Evolutionary conservation across 1,284 basidiomycete species (phyloP), one percentile per base, ranked within the genome.

Genomic region (Mrakiaceae sp.): DNA sequence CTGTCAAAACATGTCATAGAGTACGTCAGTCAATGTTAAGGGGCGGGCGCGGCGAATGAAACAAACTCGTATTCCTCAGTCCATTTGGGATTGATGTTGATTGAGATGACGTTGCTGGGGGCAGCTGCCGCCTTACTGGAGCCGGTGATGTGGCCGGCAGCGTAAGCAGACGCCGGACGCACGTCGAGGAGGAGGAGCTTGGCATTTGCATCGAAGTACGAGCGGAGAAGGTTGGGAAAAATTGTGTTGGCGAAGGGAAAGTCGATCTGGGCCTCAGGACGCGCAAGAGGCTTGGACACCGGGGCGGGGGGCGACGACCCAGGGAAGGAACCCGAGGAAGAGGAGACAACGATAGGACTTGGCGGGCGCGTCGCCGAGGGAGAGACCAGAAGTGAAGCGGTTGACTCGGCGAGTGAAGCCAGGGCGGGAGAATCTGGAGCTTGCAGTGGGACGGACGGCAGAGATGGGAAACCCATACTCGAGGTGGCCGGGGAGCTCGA

Each of bases 21-120:
- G 27, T 27, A 27, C 27, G 27, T 27, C 27, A 27, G 27, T 27
- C 2, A 2, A 27, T 27, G 27, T 27, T 27, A 27, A 27, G 27
- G 27, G 27, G 27, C 2, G 27, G 27, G 27, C 27, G 27, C 27
- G 27, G 27, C 27, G 27, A 27, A 2, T 27, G 27, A 27, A 27
- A 27, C 27, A 27, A 27, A 27, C 27, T 27, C 27, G 27, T 27
- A 27, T 27, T 27, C 27, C 27, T 27, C 27, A 27, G 27, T 27
- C 27, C 27, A 27, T 27, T 27, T 27, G 27, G 27, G 27, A 27
- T 27, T 27, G 27, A 27, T 27, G 27, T 27, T 27, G 27, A 27
- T 27, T 27, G 27, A 27, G 2, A 27, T 27, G 27, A 27, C 27
- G 27, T 27, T 27, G 27, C 27, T 27, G 2, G 16, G 87, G 78